Conservation (phyloP, 148 eudicot genomes). For the Fagopyrum esculentum region DNA sequence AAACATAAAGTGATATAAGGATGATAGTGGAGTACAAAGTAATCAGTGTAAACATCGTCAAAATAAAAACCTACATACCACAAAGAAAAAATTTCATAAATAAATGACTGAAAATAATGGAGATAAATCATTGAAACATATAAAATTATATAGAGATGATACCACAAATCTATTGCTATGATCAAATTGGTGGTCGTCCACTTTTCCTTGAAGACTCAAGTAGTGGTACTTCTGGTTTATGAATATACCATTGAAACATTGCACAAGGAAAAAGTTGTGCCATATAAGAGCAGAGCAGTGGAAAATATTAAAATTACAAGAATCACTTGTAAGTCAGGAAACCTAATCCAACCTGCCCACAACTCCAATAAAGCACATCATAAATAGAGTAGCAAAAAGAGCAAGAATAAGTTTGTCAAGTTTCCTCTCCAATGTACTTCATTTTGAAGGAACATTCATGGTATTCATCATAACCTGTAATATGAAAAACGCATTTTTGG, state of each 20-base stretch:
- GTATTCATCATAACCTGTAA: slow-evolving; percentile 99
- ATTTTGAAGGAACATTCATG: slow-evolving; percentile 96
- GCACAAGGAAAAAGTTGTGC: slow-evolving; percentile 18
- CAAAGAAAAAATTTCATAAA: not conserved
- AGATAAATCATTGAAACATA: slow-evolving; percentile 5
- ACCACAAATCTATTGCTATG: slow-evolving; percentile 86
- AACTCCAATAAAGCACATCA: slow-evolving; percentile 88
- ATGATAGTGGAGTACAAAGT: slow-evolving; percentile 95
- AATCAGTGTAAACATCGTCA: slow-evolving; percentile 88
- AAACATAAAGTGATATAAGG: slow-evolving; percentile 96
- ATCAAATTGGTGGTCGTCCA: slow-evolving; percentile 53
- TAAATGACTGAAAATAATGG: not conserved
- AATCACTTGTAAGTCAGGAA: slow-evolving; percentile 8
- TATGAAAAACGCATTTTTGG: not conserved
- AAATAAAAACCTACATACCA: slow-evolving; percentile 52
- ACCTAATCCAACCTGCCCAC: slow-evolving; percentile 66
- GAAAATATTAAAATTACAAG: not conserved
- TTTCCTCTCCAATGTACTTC: slow-evolving; percentile 96
- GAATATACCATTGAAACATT: slow-evolving; percentile 58
- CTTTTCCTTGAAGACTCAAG: slow-evolving; percentile 54
- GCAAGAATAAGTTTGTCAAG: slow-evolving; percentile 89
- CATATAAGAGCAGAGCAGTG: not conserved
- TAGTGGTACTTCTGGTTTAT: slow-evolving; percentile 55
- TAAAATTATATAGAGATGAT: slow-evolving; percentile 17
- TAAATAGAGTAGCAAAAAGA: slow-evolving; percentile 71